These are phyloP conservation scores for Debaryomyces coudertii DNA, from an alignment of 1,139 yeast genomes.

Conservation along the genomic window DNA sequence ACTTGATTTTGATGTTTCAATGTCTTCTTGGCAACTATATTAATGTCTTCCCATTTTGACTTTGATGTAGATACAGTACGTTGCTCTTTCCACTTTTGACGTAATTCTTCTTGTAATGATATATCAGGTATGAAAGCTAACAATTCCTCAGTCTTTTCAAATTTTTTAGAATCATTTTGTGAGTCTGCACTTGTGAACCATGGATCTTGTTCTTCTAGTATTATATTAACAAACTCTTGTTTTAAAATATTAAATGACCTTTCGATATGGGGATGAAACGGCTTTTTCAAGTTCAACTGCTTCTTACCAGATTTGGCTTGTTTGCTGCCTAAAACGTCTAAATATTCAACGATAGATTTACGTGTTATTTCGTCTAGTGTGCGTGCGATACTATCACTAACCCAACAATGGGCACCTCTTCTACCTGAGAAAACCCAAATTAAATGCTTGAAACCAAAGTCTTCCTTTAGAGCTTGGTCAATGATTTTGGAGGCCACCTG, in stretches of 20 bases:
- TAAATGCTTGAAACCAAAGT: slow-evolving; percentile 85
- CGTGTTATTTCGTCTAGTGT: slow-evolving; percentile 71
- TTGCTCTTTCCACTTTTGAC: slow-evolving; percentile 45
- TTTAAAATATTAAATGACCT: slow-evolving; percentile 74
- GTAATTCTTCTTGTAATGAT: slow-evolving; percentile 55
- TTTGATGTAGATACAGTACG: slow-evolving; percentile 34
- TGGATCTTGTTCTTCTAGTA: slow-evolving; percentile 84
- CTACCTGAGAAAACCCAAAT: slow-evolving; percentile 98
- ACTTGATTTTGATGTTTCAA: slow-evolving; percentile 47
- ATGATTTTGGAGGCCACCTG: slow-evolving; percentile 82
- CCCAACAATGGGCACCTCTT: slow-evolving; percentile 99
- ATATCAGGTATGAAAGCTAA: slow-evolving; percentile 65
- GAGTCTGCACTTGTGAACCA: slow-evolving; percentile 47
- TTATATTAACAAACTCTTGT: slow-evolving; percentile 61
- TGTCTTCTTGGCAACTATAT: slow-evolving; percentile 52
- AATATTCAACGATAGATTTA: slow-evolving; percentile 77
- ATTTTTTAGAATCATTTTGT: slow-evolving; percentile 43
- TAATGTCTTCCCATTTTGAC: slow-evolving; percentile 84
- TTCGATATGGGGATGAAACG: slow-evolving; percentile 85
- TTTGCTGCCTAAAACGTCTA: slow-evolving; percentile 71
- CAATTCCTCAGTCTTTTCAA: slow-evolving; percentile 54
- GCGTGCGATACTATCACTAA: slow-evolving; percentile 85
- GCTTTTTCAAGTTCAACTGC: slow-evolving; percentile 61
- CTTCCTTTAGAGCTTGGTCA: slow-evolving; percentile 73
- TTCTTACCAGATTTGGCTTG: slow-evolving; percentile 38